phyloP scores from a whole-genome alignment of 768 basidiomycete genomes.

The Rhizopogon salebrosus region DNA sequence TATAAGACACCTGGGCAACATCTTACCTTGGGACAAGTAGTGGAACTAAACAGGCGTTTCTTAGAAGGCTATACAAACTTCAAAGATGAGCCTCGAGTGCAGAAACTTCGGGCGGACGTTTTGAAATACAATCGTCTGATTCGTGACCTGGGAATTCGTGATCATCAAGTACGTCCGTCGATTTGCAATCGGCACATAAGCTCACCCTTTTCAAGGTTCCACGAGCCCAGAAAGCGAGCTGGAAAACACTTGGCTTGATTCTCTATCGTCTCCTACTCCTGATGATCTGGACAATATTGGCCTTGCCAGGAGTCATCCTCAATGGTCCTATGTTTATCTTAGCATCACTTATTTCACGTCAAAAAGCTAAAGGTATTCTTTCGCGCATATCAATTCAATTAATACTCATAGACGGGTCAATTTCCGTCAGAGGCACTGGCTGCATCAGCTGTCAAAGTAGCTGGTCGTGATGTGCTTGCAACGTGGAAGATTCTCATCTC shows the following conservation, averaged over 20 bases:
- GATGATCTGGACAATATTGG: slow-evolving; percentile 74
- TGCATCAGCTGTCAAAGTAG: slow-evolving; percentile 91
- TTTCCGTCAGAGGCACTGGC: slow-evolving; percentile 79
- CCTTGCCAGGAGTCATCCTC: slow-evolving; percentile 85
- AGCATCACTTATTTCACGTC: slow-evolving; percentile 81
- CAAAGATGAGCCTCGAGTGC: slow-evolving; percentile 86
- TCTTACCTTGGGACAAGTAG: slow-evolving; percentile 90
- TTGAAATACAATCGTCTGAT: slow-evolving; percentile 86
- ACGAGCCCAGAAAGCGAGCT: slow-evolving; percentile 75
- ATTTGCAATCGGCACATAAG: neutral
- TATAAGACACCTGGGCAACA: slow-evolving; percentile 95
- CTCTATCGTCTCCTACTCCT: slow-evolving; percentile 78
- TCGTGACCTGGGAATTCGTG: slow-evolving; percentile 85
- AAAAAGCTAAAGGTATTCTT: slow-evolving; percentile 77
- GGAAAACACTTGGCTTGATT: slow-evolving; percentile 83
- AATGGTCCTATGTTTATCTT: slow-evolving; percentile 92
- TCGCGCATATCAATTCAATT: neutral
- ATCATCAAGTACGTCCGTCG: slow-evolving; percentile 68
- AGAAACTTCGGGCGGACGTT: slow-evolving; percentile 74
- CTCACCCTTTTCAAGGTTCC: slow-evolving; percentile 55
- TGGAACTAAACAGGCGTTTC: slow-evolving; percentile 89
- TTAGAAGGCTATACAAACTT: slow-evolving; percentile 91
- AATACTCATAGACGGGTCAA: neutral
- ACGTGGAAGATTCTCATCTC: slow-evolving; percentile 98
- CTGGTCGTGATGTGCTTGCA: slow-evolving; percentile 93